Evolutionary conservation across 768 basidiomycete genomes (phyloP), one percentile per base, ranked within the genome.

Genomic region (Clavulina sp.): DNA sequence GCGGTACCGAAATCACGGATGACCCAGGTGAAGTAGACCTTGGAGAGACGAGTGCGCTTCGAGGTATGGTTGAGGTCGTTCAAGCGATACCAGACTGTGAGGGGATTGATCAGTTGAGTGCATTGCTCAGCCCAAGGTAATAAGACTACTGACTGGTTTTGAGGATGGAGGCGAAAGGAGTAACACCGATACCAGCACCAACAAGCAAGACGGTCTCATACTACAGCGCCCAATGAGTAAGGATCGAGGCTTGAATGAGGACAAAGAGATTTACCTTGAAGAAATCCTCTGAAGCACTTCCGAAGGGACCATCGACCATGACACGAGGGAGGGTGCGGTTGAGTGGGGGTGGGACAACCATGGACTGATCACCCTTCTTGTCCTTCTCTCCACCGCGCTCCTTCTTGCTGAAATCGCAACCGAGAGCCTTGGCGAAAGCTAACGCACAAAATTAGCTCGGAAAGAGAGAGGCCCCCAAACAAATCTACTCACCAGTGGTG

Each of bases 291-390:
- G 78, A 81, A 5, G 92, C 88, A 55, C 77, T 81, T 13, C 92
- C 92, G 62, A 95, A 96, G 3, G 92, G 92, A 16, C 91, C 92
- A 60, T 96, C 92, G 48, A 96, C 76, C 91, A 95, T 95, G 60
- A 96, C 72, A 53, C 92, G 79, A 6, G 92, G 92, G 3, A 96
- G 73, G 4, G 80, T 70, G 33, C 78, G 73, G 63, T 80, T 81
- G 52, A 87, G 55, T 0, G 80, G 74, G 2, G 76, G 75, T 29
- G 76, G 75, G 18, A 74, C 75, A 21, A 87, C 65, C 40, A 82
- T 76, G 43, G 78, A 70, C 50, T 68, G 70, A 53, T 70, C 71
- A 18, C 57, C 65, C 53, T 71, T 71, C 9, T 28, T 46, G 9
- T 43, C 67, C 68, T 16, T 44, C 49, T 52, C 33, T n/a, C n/a